These are phyloP conservation scores for Pyrenochaeta sp. DNA, from an alignment of 2,329 filamentous ascomycete species.

Conservation along the genomic window DNA sequence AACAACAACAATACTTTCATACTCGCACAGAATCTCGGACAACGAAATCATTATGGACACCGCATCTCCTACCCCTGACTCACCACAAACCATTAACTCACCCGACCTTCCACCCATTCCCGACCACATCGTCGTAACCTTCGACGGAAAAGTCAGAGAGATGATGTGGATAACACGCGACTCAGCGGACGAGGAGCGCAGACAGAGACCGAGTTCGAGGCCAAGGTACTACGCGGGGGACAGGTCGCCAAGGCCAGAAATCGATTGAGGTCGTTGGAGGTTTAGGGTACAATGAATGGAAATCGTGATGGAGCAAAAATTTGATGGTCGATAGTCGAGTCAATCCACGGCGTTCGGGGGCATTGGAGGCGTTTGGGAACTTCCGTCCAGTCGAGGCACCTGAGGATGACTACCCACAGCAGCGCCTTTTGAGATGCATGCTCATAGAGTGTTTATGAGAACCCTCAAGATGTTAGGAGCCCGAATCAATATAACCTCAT, in stretches of 20 bases:
- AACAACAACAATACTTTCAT: neutral
- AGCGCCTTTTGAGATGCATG: neutral
- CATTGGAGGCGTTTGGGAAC: too few species aligned
- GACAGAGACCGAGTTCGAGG: conserved; percentile 9
- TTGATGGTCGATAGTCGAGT: neutral
- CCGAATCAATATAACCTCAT: neutral
- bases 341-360: neutral
- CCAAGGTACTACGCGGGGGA: conserved; percentile 21
- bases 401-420: neutral
- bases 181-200: conserved; percentile 8
- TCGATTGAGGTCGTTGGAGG: neutral
- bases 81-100: conserved; percentile 10
- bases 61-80: conserved; percentile 12
- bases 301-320: neutral
- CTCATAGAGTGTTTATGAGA: too few species aligned
- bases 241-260: neutral
- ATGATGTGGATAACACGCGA: conserved; percentile 32
- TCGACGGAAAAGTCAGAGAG: conserved; percentile 37
- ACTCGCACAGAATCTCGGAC: neutral
- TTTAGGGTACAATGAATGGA: neutral
- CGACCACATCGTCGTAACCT: conserved; percentile 38
- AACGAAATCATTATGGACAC: conserved; percentile 3
- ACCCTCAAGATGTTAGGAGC: neutral
- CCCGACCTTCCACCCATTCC: conserved; percentile 27
- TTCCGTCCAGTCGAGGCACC: neutral